Conservation (phyloP, 2,329 filamentous ascomycete species). For the Talaromyces sp. region DNA sequence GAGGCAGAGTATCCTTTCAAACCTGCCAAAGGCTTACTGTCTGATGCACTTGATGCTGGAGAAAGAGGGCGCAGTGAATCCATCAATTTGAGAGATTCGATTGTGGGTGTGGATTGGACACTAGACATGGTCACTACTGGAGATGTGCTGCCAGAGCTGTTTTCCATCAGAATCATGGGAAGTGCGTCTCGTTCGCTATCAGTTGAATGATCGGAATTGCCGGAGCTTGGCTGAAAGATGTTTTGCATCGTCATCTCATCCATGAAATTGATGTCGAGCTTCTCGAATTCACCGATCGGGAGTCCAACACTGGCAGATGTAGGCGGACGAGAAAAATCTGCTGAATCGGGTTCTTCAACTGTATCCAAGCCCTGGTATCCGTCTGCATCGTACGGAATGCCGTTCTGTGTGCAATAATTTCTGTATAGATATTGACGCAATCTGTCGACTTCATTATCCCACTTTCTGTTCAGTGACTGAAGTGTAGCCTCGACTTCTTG, state of each 20-base stretch:
- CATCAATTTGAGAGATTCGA: constrained; percentile 11
- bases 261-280: constrained; percentile 32
- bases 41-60: constrained; percentile 23
- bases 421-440: constrained; percentile 45
- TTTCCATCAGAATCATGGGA: neutral
- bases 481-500: constrained; percentile 43
- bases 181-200: constrained; percentile 9
- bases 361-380: constrained; percentile 18
- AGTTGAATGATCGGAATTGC: neutral
- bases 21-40: constrained; percentile 20
- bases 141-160: constrained; percentile 14
- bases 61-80: constrained; percentile 25
- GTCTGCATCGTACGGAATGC: constrained; percentile 22
- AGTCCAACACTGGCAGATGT: constrained; percentile 38
- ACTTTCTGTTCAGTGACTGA: constrained; percentile 42
- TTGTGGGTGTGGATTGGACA: constrained; percentile 14
- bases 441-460: constrained; percentile 43
- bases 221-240: neutral
- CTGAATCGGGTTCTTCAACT: constrained; percentile 19
- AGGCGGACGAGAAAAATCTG: constrained; percentile 40
- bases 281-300: constrained; percentile 36
- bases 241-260: constrained; percentile 22
- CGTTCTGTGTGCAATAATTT: constrained; percentile 44
- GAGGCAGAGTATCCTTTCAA: constrained; percentile 5
- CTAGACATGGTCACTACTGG: constrained; percentile 17